Conservation (phyloP, 164 flowering plant genomes). For the Litsea cubeba region DNA sequence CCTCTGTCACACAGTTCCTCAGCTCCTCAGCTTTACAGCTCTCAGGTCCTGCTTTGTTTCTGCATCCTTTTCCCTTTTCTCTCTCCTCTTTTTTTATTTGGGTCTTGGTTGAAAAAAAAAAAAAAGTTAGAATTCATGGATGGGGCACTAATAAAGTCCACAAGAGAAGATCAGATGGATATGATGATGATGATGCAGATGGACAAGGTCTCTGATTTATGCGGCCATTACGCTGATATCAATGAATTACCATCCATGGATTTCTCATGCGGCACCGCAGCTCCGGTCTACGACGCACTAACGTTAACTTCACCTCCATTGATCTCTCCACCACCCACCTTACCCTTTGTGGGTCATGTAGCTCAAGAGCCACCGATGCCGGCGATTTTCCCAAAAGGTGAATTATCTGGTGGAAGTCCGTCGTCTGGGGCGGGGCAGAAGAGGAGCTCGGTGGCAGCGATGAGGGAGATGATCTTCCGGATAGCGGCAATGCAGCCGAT, state of each 20-base stretch:
- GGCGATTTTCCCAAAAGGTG: constrained; percentile 14
- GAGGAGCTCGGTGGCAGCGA: constrained; percentile 34
- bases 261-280: constrained; percentile 8
- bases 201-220: constrained; percentile 35
- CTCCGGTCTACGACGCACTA: constrained; percentile 14
- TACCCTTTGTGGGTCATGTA: constrained; percentile 19
- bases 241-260: constrained; percentile 15
- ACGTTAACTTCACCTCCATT: constrained; percentile 14
- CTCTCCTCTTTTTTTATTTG: constrained; percentile 3
- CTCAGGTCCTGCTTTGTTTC: constrained; percentile 2
- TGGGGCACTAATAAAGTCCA: constrained; percentile 30
- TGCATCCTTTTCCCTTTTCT: not conserved
- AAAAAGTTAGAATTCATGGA: constrained; percentile 27
- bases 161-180: constrained; percentile 35
- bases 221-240: constrained; percentile 12
- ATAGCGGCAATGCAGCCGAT: constrained; percentile 66
- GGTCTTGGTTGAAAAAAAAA: not conserved
- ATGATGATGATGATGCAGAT: constrained; percentile 39
- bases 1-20: constrained; percentile 22
- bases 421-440: constrained; percentile 17
- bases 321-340: constrained; percentile 17
- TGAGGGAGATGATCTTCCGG: constrained; percentile 63
- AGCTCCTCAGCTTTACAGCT: constrained; percentile 20
- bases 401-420: constrained; percentile 7
- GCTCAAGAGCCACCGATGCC: constrained; percentile 16